Evolutionary conservation across 495 filamentous ascomycete species (phyloP), one percentile per base, ranked within the genome.

Genomic region (Penicilliopsis zonata): DNA sequence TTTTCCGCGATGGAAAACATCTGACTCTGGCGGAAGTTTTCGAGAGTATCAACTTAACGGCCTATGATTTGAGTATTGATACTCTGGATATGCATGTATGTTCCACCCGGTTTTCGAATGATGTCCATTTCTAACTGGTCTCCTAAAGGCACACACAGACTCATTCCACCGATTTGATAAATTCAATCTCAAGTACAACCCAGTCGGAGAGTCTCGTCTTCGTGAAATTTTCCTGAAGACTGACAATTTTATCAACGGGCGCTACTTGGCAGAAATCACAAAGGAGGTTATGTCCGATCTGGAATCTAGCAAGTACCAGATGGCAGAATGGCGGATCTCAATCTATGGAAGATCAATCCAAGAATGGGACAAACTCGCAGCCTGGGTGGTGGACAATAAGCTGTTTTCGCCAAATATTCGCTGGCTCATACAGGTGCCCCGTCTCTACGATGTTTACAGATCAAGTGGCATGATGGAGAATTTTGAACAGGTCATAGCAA

Each of bases 161-260:
- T 90, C 86, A 3, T 98, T 98, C 59, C 90, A 98, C 53, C 84
- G 90, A 0, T 98, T 98, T 50, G 90, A 98, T 61, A 98, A 98
- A 55, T 98, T 98, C 68, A 98, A 98, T 47, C 67, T 98, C 15
- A 98, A 98, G 50, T 98, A 98, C 49, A 98, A 98, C 46, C 90
- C 90, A 2, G 80, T 98, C 23, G 90, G 90, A 18, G 90, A 96
- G 54, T 96, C 92, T 13, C 76, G 90, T 21, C 62, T 98, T 26
- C 77, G 90, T 37, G 92, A 87, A 21, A 96, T 98, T 41, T 98
- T 98, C 53, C 62, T 98, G 20, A 98, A 98, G 61, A 96, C 90
- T 20, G 92, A 98, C 57, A 98, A 98, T 57, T 86, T 82, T 57
- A 93, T 98, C 45, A 74, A 93, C 41, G 90, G 90, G 14, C 80